Percentiles rank a stretch among this genome's conserved stretches.
Evolutionary conservation across 2,329 filamentous ascomycete genomes (phyloP).

Genomic region (Myrmaecium sp.): DNA sequence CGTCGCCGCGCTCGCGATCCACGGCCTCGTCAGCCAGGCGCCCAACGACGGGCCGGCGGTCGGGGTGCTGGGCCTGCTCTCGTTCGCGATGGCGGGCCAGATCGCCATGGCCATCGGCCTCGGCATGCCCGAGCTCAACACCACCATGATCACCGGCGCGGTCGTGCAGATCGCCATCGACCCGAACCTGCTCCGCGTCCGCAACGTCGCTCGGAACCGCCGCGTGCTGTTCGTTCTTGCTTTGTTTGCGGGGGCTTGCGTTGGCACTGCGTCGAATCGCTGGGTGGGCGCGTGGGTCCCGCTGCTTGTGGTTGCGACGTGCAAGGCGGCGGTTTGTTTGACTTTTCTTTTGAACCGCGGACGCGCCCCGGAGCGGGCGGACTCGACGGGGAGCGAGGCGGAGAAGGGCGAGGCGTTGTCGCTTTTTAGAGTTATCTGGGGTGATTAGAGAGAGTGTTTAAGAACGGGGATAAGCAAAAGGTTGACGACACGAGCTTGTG

Average conservation of each 20-base stretch:
- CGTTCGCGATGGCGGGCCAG: slow-evolving; percentile 9
- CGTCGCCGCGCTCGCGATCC: slow-evolving; percentile 9
- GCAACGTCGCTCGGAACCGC: slow-evolving; percentile 10
- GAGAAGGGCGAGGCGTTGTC: too few species aligned
- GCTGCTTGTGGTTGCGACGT: slow-evolving; percentile 8
- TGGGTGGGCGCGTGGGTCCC: slow-evolving; percentile 7
- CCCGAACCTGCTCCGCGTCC: slow-evolving; percentile 7
- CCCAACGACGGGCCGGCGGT: slow-evolving; percentile 5
- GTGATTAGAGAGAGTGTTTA: too few species aligned
- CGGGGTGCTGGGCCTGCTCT: slow-evolving; percentile 8
- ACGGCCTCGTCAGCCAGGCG: background rate
- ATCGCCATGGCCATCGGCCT: slow-evolving; percentile 10
- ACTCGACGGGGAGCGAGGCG: too few species aligned
- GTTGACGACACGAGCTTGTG: too few species aligned
- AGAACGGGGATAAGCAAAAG: too few species aligned
- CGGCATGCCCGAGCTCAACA: slow-evolving; percentile 12
- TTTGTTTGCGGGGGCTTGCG: slow-evolving; percentile 10
- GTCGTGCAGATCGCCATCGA: slow-evolving; percentile 11
- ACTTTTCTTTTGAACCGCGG: slow-evolving; percentile 11
- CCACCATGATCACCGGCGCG: slow-evolving; percentile 14
- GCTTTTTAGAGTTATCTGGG: too few species aligned
- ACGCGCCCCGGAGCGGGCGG: too few species aligned
- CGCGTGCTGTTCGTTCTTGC: slow-evolving; percentile 8
- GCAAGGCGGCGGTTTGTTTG: slow-evolving; percentile 9
- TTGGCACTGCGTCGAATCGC: slow-evolving; percentile 8